These are phyloP conservation scores for Polytrichum formosum DNA, from an alignment of 225 moss, liverwort and hornwort species.

Conservation along the genomic window DNA sequence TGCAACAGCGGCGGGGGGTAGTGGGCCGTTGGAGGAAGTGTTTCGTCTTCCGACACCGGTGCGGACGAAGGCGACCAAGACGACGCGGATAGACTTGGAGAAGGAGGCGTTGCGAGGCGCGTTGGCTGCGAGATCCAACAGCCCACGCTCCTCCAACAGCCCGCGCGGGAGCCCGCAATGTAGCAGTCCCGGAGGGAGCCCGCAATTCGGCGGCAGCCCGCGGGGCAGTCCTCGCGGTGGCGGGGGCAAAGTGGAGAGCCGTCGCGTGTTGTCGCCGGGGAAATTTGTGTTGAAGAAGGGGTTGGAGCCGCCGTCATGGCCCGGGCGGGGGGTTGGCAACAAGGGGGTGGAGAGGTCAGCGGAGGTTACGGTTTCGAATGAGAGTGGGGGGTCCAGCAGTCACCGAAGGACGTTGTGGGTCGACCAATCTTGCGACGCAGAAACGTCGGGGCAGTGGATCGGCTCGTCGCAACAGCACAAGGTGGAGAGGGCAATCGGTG, in stretches of 20 bases:
- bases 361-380: not conserved
- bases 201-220: not conserved
- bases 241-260: slow-evolving; percentile 7
- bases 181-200: not conserved
- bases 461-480: no score
- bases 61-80: slow-evolving; percentile 18
- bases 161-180: slow-evolving; percentile 21
- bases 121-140: slow-evolving; percentile 17
- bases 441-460: slow-evolving; percentile 25
- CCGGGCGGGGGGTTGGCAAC: slow-evolving; percentile 13
- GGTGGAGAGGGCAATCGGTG: not conserved
- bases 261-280: slow-evolving; percentile 35
- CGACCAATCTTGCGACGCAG: slow-evolving; percentile 26
- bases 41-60: slow-evolving; percentile 46
- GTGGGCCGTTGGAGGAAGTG: slow-evolving; percentile 28
- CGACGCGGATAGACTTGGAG: slow-evolving; percentile 18
- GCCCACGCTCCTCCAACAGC: slow-evolving; percentile 1
- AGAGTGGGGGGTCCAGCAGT: slow-evolving; percentile 3
- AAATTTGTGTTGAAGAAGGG: slow-evolving; percentile 51
- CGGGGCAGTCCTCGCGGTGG: slow-evolving; percentile 28
- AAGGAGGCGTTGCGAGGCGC: slow-evolving; percentile 1
- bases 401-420: slow-evolving; percentile 17
- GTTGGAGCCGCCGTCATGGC: slow-evolving; percentile 25
- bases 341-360: not conserved
- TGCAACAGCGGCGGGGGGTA: slow-evolving; percentile 29